Evolutionary conservation across 2,329 filamentous ascomycete genomes (phyloP).

Genomic region (Zarea fungicola): DNA sequence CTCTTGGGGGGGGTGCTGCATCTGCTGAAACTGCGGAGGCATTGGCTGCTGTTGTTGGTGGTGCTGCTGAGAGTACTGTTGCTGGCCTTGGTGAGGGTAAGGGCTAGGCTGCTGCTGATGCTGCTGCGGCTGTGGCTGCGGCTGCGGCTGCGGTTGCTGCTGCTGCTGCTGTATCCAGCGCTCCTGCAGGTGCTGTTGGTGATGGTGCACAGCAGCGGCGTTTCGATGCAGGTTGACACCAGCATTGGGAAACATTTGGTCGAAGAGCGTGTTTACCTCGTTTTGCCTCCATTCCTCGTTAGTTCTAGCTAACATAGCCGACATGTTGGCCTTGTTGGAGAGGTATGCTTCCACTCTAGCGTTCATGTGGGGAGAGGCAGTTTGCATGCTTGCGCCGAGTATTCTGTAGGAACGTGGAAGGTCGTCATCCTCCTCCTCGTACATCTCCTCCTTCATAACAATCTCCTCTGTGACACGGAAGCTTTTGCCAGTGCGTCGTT

Average conservation of each 20-base stretch:
- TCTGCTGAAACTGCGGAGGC: conserved; percentile 10
- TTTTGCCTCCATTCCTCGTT: conserved; percentile 38
- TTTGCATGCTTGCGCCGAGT: conserved; percentile 58
- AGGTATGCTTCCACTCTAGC: conserved; percentile 49
- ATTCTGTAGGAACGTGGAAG: conserved; percentile 61
- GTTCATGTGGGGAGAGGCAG: conserved; percentile 56
- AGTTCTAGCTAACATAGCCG: conserved; percentile 31
- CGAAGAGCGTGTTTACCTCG: conserved; percentile 43
- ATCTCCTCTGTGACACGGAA: conserved; percentile 81
- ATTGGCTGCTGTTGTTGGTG: not conserved
- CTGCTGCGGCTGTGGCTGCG: not conserved
- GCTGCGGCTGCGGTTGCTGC: not conserved
- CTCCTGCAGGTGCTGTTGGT: too few species aligned
- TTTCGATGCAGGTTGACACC: too few species aligned
- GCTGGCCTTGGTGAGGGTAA: too few species aligned
- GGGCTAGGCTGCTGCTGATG: conserved; percentile 6
- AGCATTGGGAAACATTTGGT: conserved; percentile 42
- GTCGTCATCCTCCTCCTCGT: conserved; percentile 89
- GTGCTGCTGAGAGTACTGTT: not conserved
- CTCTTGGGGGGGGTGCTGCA: not conserved
- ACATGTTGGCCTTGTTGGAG: conserved; percentile 38
- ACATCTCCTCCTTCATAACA: conserved; percentile 89
- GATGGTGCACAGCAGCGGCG: too few species aligned
- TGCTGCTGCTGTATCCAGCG: too few species aligned
- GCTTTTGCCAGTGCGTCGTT: conserved; percentile 75